Evolutionary conservation across 1,139 yeast species (phyloP), one percentile per base, ranked within the genome.

Genomic region (Taiozyma onychis): DNA sequence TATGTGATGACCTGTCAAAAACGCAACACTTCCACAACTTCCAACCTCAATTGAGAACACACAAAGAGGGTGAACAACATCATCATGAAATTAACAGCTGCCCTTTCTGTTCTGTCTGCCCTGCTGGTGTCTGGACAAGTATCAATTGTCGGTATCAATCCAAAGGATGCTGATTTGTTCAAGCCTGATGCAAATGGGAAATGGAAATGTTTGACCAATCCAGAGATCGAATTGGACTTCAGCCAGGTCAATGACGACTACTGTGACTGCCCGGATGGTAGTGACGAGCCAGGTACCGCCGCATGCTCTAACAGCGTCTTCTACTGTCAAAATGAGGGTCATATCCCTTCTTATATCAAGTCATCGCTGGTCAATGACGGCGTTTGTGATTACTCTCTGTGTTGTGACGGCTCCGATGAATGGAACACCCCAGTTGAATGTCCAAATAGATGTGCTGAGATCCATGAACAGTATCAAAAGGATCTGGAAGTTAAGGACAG

Each of bases 401-500:
- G 99, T 67, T 95, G 99, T 67, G 99, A 95, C 67, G 98, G 99
- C 2, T 80, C 93, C 1, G 99, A 95, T 66, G 99, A 95, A 67
- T 56, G 70, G 62, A 60, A 60, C 13, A 76, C 73, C 2, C 57
- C 65, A 24, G 56, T 76, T 67, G 48, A 59, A 43, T 86, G 95
- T 63, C 79, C 78, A 13, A 76, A 81, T 58, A 73, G 71, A 52
- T 91, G 98, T 66, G 60, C 57, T 0, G 80, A 80, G 53, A 72
- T 80, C 52, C 68, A 70, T 32, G 62, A 61, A 1, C 64, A 67
- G 28, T 69, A 70, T 45, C 66, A 71, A 21, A 68, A 69, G 22
- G 59, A 67, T 22, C 55, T 64, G 16, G 55, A 62, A n/a, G 44
- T 62, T 57, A 58, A 65, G 60, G 16, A 47, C 10, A 49, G 44